These are phyloP conservation scores for Leptographium radiaticola DNA, from an alignment of 2,329 filamentous ascomycete genomes.

Conservation along the genomic window DNA sequence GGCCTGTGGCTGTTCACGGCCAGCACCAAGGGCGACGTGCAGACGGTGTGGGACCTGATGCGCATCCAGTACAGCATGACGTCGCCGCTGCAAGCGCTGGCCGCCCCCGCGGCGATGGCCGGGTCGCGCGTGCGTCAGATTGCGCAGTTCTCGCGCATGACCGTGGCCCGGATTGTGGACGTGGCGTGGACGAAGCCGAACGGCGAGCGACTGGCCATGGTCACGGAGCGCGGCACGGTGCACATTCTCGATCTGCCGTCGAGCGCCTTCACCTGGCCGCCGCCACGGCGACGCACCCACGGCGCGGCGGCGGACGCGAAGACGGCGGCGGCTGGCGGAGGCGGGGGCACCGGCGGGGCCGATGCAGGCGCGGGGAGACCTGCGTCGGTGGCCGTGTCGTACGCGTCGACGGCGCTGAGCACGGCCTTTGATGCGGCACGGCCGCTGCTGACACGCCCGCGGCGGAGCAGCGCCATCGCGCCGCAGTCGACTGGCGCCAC, in stretches of 20 bases:
- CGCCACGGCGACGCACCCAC: conserved; percentile 39
- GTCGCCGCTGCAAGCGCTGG: conserved; percentile 42
- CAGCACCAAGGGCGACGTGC: conserved; percentile 72
- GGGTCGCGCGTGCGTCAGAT: conserved; percentile 64
- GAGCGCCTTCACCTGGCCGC: conserved; percentile 78
- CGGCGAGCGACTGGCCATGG: conserved; percentile 72
- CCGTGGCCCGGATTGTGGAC: conserved; percentile 79
- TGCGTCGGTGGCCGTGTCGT: conserved; percentile 42
- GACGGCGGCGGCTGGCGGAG: conserved; percentile 21
- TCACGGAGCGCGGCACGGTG: conserved; percentile 90
- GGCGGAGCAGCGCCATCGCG: conserved; percentile 33
- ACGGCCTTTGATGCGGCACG: conserved; percentile 58
- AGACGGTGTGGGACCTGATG: conserved; percentile 71
- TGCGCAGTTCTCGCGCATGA: conserved; percentile 82
- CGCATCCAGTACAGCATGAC: conserved; percentile 49
- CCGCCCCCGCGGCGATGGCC: conserved; percentile 26
- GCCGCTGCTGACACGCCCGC: conserved; percentile 41
- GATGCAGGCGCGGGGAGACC: conserved; percentile 29
- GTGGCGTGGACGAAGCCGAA: conserved; percentile 75
- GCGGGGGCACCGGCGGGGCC: conserved; percentile 17
- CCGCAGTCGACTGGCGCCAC: conserved; percentile 27
- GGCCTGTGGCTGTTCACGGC: conserved; percentile 65
- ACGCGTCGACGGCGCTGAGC: conserved; percentile 57
- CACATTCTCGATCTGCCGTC: conserved; percentile 81
- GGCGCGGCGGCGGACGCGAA: conserved; percentile 27